phyloP scores from a whole-genome alignment of 2,329 filamentous ascomycete species.

The Sarocladium oryzae region DNA sequence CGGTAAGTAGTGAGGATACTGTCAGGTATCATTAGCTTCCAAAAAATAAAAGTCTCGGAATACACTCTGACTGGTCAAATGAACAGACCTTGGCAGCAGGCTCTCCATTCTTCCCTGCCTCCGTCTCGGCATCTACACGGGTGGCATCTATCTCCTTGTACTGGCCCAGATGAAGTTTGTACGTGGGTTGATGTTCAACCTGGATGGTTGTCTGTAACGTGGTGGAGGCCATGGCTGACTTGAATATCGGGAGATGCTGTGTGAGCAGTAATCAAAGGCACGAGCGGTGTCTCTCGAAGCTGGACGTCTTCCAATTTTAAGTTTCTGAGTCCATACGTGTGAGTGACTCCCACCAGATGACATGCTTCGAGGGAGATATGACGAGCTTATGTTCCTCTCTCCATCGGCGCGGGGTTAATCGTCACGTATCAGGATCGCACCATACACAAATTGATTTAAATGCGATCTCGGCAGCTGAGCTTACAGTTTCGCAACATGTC shows the following conservation, averaged over 20 bases:
- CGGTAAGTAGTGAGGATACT: constrained; percentile 68
- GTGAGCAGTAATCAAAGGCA: too few species aligned
- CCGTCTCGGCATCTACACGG: constrained; percentile 19
- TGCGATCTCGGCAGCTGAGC: too few species aligned
- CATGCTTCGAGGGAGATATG: neutral
- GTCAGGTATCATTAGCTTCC: neutral
- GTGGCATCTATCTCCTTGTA: constrained; percentile 25
- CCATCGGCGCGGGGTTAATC: too few species aligned
- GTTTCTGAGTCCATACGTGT: too few species aligned
- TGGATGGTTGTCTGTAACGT: neutral
- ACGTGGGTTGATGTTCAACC: constrained; percentile 3
- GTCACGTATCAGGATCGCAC: neutral
- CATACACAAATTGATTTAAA: neutral
- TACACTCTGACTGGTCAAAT: neutral
- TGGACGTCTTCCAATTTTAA: too few species aligned
- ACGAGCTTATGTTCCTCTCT: neutral
- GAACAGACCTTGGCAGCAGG: constrained; percentile 20
- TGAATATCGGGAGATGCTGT: too few species aligned
- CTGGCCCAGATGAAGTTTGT: constrained; percentile 21
- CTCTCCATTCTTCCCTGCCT: constrained; percentile 25
- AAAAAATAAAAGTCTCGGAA: too few species aligned
- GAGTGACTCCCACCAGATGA: neutral
- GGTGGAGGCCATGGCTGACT: neutral
- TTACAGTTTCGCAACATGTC: too few species aligned
- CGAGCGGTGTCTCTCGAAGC: too few species aligned